phyloP scores from a whole-genome alignment of 345 rosid genomes.

The Xanthoceras sorbifolium region DNA sequence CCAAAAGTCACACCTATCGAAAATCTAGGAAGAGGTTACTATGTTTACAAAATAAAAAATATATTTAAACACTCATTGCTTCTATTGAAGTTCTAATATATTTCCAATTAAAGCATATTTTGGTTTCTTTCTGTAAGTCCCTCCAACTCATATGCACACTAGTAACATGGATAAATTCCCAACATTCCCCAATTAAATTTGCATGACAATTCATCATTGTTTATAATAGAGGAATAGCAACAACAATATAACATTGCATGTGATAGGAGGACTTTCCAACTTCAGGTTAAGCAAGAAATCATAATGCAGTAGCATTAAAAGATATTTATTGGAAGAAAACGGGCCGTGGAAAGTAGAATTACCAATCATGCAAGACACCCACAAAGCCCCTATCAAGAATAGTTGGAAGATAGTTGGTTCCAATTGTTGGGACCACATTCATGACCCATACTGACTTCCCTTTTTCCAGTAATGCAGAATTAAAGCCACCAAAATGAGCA shows the following conservation, averaged over 20 bases:
- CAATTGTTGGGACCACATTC: slow-evolving; percentile 91
- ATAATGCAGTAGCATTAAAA: neutral
- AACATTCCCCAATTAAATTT: neutral
- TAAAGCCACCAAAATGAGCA: slow-evolving; percentile 88
- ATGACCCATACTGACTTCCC: slow-evolving; percentile 96
- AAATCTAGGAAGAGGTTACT: neutral
- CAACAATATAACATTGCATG: neutral
- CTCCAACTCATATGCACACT: neutral
- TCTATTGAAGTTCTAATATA: neutral
- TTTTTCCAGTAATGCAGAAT: slow-evolving; percentile 75
- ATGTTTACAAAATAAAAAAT: neutral
- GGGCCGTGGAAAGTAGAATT: slow-evolving; percentile 23
- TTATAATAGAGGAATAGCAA: neutral
- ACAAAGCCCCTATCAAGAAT: slow-evolving; percentile 93
- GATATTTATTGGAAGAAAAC: neutral
- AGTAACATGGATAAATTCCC: neutral
- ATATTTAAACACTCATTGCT: neutral
- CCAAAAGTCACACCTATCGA: neutral
- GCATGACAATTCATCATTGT: neutral
- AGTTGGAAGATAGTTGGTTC: slow-evolving; percentile 80
- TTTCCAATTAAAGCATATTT: neutral
- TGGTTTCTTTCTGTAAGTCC: neutral
- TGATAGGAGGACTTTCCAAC: slow-evolving; percentile 3
- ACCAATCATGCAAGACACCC: slow-evolving; percentile 95
- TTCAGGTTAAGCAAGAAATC: neutral